Evolutionary conservation across 1,139 yeast species (phyloP).

Genomic region (Petasospora fabianii): DNA sequence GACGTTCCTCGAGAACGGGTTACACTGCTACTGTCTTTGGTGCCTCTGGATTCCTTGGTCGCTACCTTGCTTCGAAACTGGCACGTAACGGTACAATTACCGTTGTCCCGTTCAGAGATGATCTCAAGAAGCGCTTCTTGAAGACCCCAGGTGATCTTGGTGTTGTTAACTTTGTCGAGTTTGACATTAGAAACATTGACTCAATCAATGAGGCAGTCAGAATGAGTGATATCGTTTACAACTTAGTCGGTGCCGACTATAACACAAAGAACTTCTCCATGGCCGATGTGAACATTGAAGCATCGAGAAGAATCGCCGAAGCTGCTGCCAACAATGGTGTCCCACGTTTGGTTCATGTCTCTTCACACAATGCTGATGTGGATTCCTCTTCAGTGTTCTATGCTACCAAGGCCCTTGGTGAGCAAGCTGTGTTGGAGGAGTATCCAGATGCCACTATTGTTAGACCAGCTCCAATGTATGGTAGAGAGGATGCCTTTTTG

Average conservation of each 20-base stretch:
- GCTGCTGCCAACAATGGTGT: constrained; percentile 72
- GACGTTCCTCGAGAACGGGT: constrained; percentile 87
- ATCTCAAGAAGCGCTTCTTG: constrained; percentile 71
- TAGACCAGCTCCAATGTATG: constrained; percentile 81
- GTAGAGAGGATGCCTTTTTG: constrained; percentile 70
- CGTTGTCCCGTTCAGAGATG: constrained; percentile 78
- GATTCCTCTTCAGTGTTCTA: constrained; percentile 65
- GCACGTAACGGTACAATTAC: constrained; percentile 81
- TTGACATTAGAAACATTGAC: constrained; percentile 74
- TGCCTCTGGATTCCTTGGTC: constrained; percentile 76
- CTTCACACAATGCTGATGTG: constrained; percentile 74
- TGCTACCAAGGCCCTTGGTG: constrained; percentile 81
- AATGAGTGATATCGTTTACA: constrained; percentile 79
- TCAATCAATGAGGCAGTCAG: constrained; percentile 77
- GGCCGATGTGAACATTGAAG: constrained; percentile 82
- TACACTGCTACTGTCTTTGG: constrained; percentile 90
- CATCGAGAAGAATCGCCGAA: constrained; percentile 72
- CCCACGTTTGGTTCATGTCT: constrained; percentile 74
- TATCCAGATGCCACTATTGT: constrained; percentile 79
- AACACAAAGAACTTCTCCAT: constrained; percentile 75
- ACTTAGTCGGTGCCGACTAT: constrained; percentile 75
- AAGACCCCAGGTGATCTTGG: constrained; percentile 87
- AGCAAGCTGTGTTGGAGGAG: constrained; percentile 62
- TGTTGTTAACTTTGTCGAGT: constrained; percentile 79
- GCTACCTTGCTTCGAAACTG: constrained; percentile 65